Evolutionary conservation across 768 basidiomycete genomes (phyloP).

Genomic region (Zangia roseola): DNA sequence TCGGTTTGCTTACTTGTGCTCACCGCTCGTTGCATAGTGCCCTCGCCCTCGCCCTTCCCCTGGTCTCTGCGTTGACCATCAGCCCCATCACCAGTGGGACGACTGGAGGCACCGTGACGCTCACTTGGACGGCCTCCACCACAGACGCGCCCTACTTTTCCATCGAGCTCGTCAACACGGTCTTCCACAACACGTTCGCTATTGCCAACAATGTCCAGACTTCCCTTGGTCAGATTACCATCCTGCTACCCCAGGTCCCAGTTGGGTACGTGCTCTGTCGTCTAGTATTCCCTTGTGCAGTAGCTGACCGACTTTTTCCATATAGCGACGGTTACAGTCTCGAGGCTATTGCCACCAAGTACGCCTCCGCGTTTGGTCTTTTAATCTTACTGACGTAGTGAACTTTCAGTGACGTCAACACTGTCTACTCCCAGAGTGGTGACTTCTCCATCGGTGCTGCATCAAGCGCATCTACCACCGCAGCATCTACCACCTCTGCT

Average conservation of each 20-base stretch:
- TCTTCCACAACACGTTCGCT: slow-evolving; percentile 54
- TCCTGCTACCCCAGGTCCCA: slow-evolving; percentile 50
- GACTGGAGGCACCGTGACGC: slow-evolving; percentile 34
- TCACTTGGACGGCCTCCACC: slow-evolving; percentile 45
- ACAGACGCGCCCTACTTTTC: slow-evolving; percentile 48
- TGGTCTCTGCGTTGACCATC: slow-evolving; percentile 45
- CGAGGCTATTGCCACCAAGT: slow-evolving; percentile 44
- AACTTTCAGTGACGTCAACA: slow-evolving; percentile 40
- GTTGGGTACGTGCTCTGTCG: slow-evolving; percentile 33
- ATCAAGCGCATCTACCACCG: slow-evolving; percentile 3
- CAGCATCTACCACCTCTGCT: slow-evolving; percentile 12
- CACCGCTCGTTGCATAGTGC: too few relatives aligned
- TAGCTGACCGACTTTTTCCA: background rate
- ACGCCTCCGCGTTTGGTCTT: background rate
- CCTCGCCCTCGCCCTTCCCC: slow-evolving; percentile 33
- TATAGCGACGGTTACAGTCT: slow-evolving; percentile 49
- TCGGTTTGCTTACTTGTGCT: too few relatives aligned
- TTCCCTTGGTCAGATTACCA: slow-evolving; percentile 27
- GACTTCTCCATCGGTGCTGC: slow-evolving; percentile 42
- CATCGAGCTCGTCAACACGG: slow-evolving; percentile 45
- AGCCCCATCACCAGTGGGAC: slow-evolving; percentile 33
- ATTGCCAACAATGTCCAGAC: slow-evolving; percentile 59
- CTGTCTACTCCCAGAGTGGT: slow-evolving; percentile 39
- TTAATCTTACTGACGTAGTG: background rate
- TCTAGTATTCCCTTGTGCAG: slow-evolving; percentile 22